Percentiles rank a stretch among this genome's conserved stretches.
Evolutionary conservation across 1,284 basidiomycete genomes (phyloP).

Genomic region (Ustilago xerochloae): DNA sequence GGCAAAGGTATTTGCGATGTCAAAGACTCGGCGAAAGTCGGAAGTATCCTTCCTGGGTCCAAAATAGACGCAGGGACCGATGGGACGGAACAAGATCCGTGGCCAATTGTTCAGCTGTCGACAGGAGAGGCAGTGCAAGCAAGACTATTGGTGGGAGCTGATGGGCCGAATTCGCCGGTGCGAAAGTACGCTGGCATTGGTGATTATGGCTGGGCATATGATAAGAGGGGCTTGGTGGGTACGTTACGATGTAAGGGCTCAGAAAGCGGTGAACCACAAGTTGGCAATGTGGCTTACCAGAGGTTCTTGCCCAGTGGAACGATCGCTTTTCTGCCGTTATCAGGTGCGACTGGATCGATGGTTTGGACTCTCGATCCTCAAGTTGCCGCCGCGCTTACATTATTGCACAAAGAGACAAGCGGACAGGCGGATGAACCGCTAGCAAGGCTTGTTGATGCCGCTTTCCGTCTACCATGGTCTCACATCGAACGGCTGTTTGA

Average conservation of each 20-base stretch:
- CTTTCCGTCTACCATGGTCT: conserved; percentile 84
- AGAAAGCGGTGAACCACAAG: conserved; percentile 40
- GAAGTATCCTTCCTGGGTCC: conserved; percentile 71
- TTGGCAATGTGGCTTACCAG: conserved; percentile 80
- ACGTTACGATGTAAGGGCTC: conserved; percentile 73
- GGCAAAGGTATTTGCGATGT: conserved; percentile 69
- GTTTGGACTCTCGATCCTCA: conserved; percentile 92
- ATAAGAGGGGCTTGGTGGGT: conserved; percentile 89
- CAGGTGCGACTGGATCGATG: conserved; percentile 81
- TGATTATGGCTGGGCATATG: conserved; percentile 91
- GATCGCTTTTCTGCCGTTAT: conserved; percentile 78
- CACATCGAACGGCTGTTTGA: conserved; percentile 79
- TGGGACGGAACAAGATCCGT: conserved; percentile 62
- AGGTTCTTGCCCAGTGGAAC: conserved; percentile 95
- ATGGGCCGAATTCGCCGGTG: conserved; percentile 94
- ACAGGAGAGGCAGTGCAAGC: conserved; percentile 15
- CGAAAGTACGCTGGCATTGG: conserved; percentile 85
- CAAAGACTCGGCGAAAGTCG: conserved; percentile 77
- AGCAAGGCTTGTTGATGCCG: conserved; percentile 84
- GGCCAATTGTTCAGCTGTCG: conserved; percentile 36
- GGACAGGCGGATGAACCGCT: conserved; percentile 72
- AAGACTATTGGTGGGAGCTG: conserved; percentile 83
- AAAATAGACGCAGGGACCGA: conserved; percentile 47
- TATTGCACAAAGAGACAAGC: conserved; percentile 71
- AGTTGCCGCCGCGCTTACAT: conserved; percentile 80